Base-by-base conservation (phyloP, 352 stramenopile genomes). In the Phytopythium mirpurense region DNA sequence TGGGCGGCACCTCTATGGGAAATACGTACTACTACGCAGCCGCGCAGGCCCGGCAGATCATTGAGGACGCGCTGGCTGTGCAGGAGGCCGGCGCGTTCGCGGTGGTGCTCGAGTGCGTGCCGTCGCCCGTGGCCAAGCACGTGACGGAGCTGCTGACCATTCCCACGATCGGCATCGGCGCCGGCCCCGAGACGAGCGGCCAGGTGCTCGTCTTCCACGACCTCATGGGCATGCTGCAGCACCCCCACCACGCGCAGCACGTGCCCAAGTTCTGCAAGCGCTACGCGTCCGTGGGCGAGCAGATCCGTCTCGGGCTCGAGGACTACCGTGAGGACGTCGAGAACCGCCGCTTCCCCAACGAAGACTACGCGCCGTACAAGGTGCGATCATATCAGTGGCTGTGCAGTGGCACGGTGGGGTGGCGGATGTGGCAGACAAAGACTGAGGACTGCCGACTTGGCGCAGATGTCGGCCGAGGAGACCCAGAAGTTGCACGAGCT, bases 151-250 rank as follows among this genome's bases (percentile, higher is more conserved):
- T 96, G 19, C 74, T 99, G 11, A 83, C 96, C 48, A 98, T 99
- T 65, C 96, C 97, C 7, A 98, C 93, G 3, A 99, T 99, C 65
- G 97, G 97, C 23, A 99, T 99, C 64, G 97, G 97, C 35, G 96
- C 96, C 43, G 93, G 93, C 0, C 77, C 87, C 12, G 68, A 96
- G 26, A 98, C 95, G 3, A 97, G 90, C 42, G 96, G 96, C 3
- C 95, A 99, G 67, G 83, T 99, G 21, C 65, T 99, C 19, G 97
- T 99, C 6, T 99, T 97, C 68, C 97, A 99, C 64, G 97, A 99
- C 65, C 84, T 99, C 65, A 69, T 99, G 32, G 97, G 97, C 18
- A 98, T 99, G 93, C 78, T 98, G 21, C 92, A 97, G 60, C 97
- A 99, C 69, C 97, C 97, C 0, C 96, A 99, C 66, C 96, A 99